Evolutionary conservation across 495 filamentous ascomycete species (phyloP).

Genomic region (Talaromyces borbonicus): DNA sequence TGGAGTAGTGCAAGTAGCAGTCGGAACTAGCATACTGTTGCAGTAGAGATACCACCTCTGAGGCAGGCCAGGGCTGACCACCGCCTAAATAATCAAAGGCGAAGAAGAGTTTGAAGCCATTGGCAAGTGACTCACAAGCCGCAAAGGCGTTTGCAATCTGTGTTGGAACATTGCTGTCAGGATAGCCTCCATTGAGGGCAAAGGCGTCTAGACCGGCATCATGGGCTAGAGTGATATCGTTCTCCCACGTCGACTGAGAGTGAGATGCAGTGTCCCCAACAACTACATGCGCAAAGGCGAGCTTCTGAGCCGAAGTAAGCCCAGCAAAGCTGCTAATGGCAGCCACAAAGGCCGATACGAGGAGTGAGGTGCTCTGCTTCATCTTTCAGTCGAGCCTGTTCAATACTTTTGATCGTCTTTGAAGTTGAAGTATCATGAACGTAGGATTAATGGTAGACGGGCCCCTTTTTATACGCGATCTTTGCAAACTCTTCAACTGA

Average conservation of each 20-base stretch:
- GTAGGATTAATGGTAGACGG: not conserved
- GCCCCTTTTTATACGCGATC: constrained; percentile 1
- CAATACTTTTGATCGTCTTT: too few relatives aligned
- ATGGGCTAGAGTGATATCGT: constrained; percentile 51
- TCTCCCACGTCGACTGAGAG: constrained; percentile 41
- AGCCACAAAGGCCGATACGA: not conserved
- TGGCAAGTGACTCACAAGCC: constrained; percentile 39
- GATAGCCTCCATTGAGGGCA: constrained; percentile 54
- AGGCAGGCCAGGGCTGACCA: constrained; percentile 40
- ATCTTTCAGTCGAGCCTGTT: too few relatives aligned
- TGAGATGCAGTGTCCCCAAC: constrained; percentile 23
- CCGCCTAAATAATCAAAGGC: constrained; percentile 58
- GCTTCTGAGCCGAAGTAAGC: constrained; percentile 3
- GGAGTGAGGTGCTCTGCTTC: constrained; percentile 1
- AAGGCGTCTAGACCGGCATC: constrained; percentile 64
- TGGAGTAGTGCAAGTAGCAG: constrained; percentile 46
- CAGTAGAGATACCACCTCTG: constrained; percentile 45
- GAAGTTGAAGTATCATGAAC: not conserved
- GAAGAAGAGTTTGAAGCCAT: constrained; percentile 51
- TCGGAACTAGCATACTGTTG: constrained; percentile 40
- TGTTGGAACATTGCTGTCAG: constrained; percentile 35
- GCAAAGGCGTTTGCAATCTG: constrained; percentile 44
- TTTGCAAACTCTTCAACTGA: too few relatives aligned
- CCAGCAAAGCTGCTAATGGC: not conserved
- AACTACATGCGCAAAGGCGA: constrained; percentile 30